These are phyloP conservation scores for Leishmania amazonensis DNA, from an alignment of 208 protist species.

Conservation along the genomic window DNA sequence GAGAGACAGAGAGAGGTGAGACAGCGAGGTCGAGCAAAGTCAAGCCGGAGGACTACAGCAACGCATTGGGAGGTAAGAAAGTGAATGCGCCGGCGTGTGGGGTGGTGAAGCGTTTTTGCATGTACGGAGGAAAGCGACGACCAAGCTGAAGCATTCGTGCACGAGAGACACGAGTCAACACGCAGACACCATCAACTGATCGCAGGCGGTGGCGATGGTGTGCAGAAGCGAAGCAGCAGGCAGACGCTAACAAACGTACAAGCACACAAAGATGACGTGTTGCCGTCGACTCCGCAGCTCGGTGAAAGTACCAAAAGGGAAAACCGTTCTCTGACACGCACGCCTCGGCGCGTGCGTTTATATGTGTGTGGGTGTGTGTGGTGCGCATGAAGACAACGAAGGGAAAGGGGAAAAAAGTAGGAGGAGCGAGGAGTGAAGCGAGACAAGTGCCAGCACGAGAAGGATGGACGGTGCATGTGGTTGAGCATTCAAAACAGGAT, in stretches of 20 bases:
- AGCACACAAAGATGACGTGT: not conserved
- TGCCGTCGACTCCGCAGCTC: not conserved
- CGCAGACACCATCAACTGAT: not conserved
- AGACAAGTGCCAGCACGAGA: not conserved
- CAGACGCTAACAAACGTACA: not conserved
- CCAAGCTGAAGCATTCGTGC: not conserved
- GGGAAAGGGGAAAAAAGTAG: not conserved
- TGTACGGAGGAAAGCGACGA: not conserved
- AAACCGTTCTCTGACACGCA: not conserved
- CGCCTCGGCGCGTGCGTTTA: not conserved
- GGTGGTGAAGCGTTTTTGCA: constrained; percentile 1
- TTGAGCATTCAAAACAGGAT: not conserved
- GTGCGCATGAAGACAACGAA: not conserved
- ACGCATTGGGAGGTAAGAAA: not conserved
- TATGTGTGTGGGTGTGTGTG: not conserved
- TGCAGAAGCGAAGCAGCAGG: not conserved
- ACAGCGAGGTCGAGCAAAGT: not conserved
- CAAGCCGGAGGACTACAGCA: not conserved
- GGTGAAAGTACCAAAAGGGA: not conserved
- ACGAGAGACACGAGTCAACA: not conserved
- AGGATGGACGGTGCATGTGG: not conserved
- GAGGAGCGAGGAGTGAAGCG: not conserved
- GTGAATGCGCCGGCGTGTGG: not conserved
- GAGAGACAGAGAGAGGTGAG: not conserved
- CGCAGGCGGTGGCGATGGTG: not conserved